Base-by-base conservation (phyloP, 441 rosid genomes). In the Gossypium davidsonii region DNA sequence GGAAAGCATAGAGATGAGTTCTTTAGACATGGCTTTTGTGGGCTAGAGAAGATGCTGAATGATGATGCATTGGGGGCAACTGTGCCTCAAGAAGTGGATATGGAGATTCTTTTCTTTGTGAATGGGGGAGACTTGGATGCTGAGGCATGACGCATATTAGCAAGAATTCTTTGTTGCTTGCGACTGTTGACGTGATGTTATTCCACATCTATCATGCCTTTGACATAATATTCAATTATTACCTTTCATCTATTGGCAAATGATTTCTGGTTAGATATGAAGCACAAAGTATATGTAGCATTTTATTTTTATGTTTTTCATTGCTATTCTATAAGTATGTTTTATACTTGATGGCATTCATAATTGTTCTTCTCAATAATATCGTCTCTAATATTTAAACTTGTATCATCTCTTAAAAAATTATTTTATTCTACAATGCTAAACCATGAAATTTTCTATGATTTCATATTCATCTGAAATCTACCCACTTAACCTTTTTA, bases 91-190 rank as follows among this genome's bases (percentile, higher is more conserved):
- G 78, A 83, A 71, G 67, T 46, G 74, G 55, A 67, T 11, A 11
- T 44, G 21, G 74, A 75, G 87, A 85, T 90, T 76, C 96, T 75
- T 90, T 90, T 70, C 93, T 89, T 90, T 80, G 79, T 21, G 71
- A 66, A 61, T 69, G 55, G 84, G 86, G 72, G 25, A 77, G 12
- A 42, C 26, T 3, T 25, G 71, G 57, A 48, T 48, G 25, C 59
- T 4, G 11, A 21, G 21, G 12, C 21, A 46, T 49, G 37, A 49
- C 8, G 10, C 37, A 21, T 49, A 6, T 42, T 3, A 14, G 60
- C 28, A 65, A 71, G 34, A 60, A 17, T 23, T 15, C 62, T 76
- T 56, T 55, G 49, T 46, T 57, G n/a, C 67, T 6, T 18, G 18
- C 55, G 28, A 17, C 31, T 49, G 53, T 49, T 49, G 42, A 34